These are phyloP conservation scores for Russula olivacea DNA, from an alignment of 768 basidiomycete genomes.

Conservation along the genomic window DNA sequence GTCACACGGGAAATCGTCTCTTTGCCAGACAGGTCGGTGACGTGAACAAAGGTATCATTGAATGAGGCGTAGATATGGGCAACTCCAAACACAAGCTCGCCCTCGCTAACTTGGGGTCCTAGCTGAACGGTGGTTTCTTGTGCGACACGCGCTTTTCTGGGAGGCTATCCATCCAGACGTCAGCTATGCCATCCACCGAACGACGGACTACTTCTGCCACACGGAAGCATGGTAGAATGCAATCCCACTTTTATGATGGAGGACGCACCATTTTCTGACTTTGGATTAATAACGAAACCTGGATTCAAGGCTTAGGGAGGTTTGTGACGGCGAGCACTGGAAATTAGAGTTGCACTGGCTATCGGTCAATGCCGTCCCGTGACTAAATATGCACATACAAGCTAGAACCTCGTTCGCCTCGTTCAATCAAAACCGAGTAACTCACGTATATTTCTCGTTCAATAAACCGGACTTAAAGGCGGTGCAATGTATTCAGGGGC, in stretches of 20 bases:
- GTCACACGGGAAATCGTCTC: conserved; percentile 99
- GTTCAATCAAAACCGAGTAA: no score
- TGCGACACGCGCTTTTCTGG: conserved; percentile 75
- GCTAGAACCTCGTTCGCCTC: no score
- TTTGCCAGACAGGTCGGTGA: conserved; percentile 98
- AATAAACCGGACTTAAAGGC: no score
- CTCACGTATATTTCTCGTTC: no score
- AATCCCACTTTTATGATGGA: background rate
- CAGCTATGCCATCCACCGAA: conserved; percentile 48
- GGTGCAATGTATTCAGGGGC: no score
- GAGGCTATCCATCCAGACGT: conserved; percentile 66
- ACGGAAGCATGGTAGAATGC: background rate
- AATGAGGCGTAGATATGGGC: conserved; percentile 99
- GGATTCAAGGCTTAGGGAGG: background rate
- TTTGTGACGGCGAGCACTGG: background rate
- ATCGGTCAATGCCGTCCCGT: background rate
- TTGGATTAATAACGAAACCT: background rate
- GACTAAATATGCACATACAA: conserved; percentile 12
- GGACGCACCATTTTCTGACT: conserved; percentile 19
- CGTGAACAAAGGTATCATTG: conserved; percentile 99
- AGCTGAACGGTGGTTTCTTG: conserved; percentile 84
- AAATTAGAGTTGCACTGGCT: conserved; percentile 10
- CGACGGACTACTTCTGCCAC: background rate
- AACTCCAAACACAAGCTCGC: conserved; percentile 95
- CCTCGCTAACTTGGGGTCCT: conserved; percentile 93